Evolutionary conservation across 306 rosid genomes (phyloP), one percentile per base, ranked within the genome.

Genomic region (Cicer judaicum): DNA sequence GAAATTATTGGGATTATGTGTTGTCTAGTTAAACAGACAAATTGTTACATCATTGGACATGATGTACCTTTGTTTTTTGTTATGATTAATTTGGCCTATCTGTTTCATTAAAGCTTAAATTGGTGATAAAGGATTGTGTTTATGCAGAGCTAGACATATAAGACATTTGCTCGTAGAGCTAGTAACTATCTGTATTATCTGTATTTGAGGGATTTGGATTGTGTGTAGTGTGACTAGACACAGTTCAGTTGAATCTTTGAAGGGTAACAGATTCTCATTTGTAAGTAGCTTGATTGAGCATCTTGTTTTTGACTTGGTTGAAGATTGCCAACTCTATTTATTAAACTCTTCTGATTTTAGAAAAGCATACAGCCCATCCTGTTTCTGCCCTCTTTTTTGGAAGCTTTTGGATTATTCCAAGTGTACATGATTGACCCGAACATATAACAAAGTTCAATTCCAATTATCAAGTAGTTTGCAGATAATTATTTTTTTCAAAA

Each of bases 91-190:
- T 9, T 63, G 68, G 2, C 34, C 68, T 29, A 16, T 7, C n/a
- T 64, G 73, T 68, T 68, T 68, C 43, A 68, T 24, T 53, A 29
- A 65, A 43, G 49, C 18, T 42, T 19, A 44, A 67, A 67, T 19
- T 7, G 57, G 15, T 24, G 56, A 72, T 19, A 15, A 44, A 72
- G 29, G 57, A 57, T 56, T 57, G 68, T 16, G 38, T 42, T 72
- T 40, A 38, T 54, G n/a, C 13, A 29, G 44, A 57, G 57, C 7
- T 59, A 43, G 57, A 2, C 9, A 55, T 72, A 40, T 24, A 4
- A 12, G 65, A 40, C 12, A 14, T 7, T 14, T 39, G 64, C 36
- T 46, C 13, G 8, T 68, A 48, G 61, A 50, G 73, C 43, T 19
- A 13, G 63, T 72, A 7, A 44, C 70, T 46, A 46, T 62, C 34